These are phyloP conservation scores for Auriculariales sp. DNA, from an alignment of 768 basidiomycete species.

Conservation along the genomic window DNA sequence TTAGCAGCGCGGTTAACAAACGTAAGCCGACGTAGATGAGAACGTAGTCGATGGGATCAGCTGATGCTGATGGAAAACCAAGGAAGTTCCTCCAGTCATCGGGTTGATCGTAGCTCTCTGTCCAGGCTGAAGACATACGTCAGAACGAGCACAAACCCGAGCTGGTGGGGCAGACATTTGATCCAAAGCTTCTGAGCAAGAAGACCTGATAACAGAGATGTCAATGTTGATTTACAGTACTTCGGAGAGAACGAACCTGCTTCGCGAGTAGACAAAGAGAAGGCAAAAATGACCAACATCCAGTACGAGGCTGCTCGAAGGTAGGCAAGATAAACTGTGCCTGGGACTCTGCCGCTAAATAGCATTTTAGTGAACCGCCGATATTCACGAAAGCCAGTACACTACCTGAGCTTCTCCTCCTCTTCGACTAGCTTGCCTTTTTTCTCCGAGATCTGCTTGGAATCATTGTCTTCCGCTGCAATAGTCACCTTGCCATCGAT, in stretches of 20 bases:
- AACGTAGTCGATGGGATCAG: too few relatives aligned
- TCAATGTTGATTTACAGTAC: too few relatives aligned
- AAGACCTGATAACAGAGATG: too few relatives aligned
- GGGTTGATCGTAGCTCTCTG: neutral
- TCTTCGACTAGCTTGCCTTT: constrained; percentile 33
- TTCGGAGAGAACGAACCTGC: too few relatives aligned
- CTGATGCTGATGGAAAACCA: neutral
- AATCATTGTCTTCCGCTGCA: too few relatives aligned
- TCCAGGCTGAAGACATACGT: neutral
- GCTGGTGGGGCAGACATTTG: neutral
- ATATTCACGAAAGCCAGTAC: neutral
- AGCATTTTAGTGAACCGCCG: neutral
- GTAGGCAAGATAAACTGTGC: neutral
- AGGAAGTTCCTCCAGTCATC: neutral
- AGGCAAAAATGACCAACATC: neutral
- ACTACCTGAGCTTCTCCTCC: constrained; percentile 22
- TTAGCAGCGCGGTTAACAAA: too few relatives aligned
- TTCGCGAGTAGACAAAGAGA: neutral
- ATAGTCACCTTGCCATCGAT: too few relatives aligned
- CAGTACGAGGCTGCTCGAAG: neutral
- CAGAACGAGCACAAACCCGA: neutral
- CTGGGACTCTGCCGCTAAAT: neutral
- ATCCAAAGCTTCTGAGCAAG: neutral
- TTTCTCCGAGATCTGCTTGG: too few relatives aligned
- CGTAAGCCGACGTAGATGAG: too few relatives aligned